These are phyloP conservation scores for Laburnicola sp. DNA, from an alignment of 2,329 filamentous ascomycete species.

Conservation along the genomic window DNA sequence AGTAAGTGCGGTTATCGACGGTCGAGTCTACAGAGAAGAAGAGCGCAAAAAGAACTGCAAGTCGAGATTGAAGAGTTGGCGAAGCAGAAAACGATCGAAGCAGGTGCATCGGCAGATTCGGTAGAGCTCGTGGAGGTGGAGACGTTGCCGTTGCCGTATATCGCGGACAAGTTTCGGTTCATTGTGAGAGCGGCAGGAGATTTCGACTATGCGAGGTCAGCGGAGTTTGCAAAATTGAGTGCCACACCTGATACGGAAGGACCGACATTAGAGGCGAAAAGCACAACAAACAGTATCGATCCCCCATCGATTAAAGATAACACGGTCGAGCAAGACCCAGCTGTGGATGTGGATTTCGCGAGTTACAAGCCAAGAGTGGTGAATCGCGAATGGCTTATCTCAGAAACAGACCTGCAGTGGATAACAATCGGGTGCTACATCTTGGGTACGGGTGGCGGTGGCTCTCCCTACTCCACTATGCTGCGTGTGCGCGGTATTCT, in stretches of 20 bases:
- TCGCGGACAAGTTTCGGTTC: constrained; percentile 54
- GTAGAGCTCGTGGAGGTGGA: constrained; percentile 44
- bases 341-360: constrained; percentile 28
- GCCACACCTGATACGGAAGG: constrained; percentile 24
- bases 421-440: constrained; percentile 55
- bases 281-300: constrained; percentile 9
- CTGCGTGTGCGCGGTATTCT: constrained; percentile 49
- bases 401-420: constrained; percentile 51
- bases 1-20: constrained; percentile 53
- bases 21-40: constrained; percentile 44
- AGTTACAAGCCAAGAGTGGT: constrained; percentile 48
- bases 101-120: constrained; percentile 39
- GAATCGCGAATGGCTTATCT: constrained; percentile 49
- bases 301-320: constrained; percentile 23
- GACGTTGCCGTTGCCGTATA: constrained; percentile 60
- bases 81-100: constrained; percentile 44
- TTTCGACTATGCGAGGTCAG: constrained; percentile 43
- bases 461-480: constrained; percentile 50
- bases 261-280: constrained; percentile 10
- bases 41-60: constrained; percentile 36
- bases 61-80: constrained; percentile 44
- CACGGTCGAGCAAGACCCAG: constrained; percentile 17
- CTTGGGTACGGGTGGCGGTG: constrained; percentile 53
- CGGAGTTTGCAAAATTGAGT: constrained; percentile 30
- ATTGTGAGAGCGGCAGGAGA: constrained; percentile 62